Evolutionary conservation across 345 rosid species (phyloP).

Genomic region (Mercurialis annua): DNA sequence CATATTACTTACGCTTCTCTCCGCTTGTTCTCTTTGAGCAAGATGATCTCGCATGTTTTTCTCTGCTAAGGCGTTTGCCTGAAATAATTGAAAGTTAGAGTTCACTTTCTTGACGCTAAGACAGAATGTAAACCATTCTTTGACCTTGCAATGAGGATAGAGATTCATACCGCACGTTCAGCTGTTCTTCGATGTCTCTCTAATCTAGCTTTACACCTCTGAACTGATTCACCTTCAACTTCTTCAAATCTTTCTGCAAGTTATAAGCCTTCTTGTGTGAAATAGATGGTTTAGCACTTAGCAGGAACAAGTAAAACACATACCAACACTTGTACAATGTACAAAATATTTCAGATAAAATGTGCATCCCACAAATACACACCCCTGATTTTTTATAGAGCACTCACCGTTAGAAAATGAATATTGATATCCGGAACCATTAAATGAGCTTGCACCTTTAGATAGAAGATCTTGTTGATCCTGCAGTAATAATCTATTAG

Average conservation of each 20-base stretch:
- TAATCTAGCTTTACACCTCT: slow-evolving; percentile 88
- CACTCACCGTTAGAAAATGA: slow-evolving; percentile 44
- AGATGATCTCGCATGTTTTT: slow-evolving; percentile 89
- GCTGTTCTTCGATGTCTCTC: slow-evolving; percentile 90
- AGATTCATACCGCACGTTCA: slow-evolving; percentile 71
- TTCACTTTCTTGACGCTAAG: not conserved
- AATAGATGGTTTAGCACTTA: slow-evolving; percentile 21
- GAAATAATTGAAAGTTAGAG: slow-evolving; percentile 25
- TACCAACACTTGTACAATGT: not conserved
- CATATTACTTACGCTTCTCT: slow-evolving; percentile 59
- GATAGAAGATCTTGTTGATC: slow-evolving; percentile 46
- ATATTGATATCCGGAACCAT: slow-evolving; percentile 45
- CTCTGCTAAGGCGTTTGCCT: slow-evolving; percentile 97
- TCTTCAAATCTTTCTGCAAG: slow-evolving; percentile 38
- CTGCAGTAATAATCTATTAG: slow-evolving; percentile 35
- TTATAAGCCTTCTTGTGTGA: slow-evolving; percentile 29
- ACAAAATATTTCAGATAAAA: not conserved
- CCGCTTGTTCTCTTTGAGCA: slow-evolving; percentile 88
- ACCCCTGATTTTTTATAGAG: not conserved
- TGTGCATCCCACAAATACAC: not conserved
- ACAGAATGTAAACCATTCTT: too few relatives aligned
- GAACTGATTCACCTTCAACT: slow-evolving; percentile 84
- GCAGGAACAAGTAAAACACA: slow-evolving; percentile 7
- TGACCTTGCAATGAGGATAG: not conserved
- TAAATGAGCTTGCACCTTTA: slow-evolving; percentile 44